Evolutionary conservation across 306 rosid species (phyloP).

Genomic region (Cucurbita pepo): DNA sequence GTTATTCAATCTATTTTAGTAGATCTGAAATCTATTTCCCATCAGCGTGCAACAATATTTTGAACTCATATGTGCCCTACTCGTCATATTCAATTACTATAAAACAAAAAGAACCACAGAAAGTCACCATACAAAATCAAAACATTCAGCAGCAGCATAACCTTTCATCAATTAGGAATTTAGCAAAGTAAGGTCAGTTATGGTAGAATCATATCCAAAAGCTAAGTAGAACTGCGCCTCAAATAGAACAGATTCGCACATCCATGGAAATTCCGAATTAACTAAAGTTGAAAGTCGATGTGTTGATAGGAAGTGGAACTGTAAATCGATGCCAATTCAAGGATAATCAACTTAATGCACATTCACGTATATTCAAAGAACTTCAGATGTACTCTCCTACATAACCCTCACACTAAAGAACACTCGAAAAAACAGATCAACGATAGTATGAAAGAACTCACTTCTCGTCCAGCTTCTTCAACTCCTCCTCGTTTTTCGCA

Average conservation of each 20-base stretch:
- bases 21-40: neutral
- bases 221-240: neutral
- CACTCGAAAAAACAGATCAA: neutral
- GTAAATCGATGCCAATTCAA: neutral
- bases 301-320: neutral
- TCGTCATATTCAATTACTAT: neutral
- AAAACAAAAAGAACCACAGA: neutral
- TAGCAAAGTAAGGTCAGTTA: neutral
- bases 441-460: constrained; percentile 15
- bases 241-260: neutral
- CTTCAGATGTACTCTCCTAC: neutral
- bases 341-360: neutral
- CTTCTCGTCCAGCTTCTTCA: constrained; percentile 81
- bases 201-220: neutral
- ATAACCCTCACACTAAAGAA: neutral
- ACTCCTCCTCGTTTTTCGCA: constrained; percentile 55
- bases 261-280: neutral
- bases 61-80: neutral
- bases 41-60: neutral
- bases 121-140: neutral
- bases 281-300: neutral
- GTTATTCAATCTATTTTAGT: neutral
- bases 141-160: neutral
- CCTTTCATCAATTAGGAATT: neutral
- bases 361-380: neutral